These are phyloP conservation scores for Scytalidium sp. DNA, from an alignment of 2,329 filamentous ascomycete species.

Conservation along the genomic window DNA sequence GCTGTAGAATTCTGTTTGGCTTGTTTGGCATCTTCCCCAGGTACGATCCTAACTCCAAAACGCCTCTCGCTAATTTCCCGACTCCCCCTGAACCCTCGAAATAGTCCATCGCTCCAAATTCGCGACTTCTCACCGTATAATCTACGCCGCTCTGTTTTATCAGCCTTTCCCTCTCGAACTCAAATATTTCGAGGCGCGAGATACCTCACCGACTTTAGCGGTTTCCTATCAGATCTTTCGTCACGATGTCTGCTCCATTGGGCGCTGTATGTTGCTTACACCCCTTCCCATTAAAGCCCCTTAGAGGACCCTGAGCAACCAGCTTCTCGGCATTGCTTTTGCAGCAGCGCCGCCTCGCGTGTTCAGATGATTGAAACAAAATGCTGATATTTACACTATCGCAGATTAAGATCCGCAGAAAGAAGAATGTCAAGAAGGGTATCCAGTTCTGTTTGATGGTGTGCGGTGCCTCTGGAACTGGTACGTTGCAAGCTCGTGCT, in stretches of 20 bases:
- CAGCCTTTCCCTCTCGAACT: slow-evolving; percentile 11
- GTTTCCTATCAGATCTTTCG: slow-evolving; percentile 5
- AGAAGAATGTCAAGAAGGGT: slow-evolving; percentile 93
- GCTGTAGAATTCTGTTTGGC: neutral
- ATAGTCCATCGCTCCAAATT: slow-evolving; percentile 13
- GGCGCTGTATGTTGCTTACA: slow-evolving; percentile 44
- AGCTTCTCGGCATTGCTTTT: slow-evolving; percentile 20
- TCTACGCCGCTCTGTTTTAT: slow-evolving; percentile 16
- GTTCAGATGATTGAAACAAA: slow-evolving; percentile 12
- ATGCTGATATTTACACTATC: slow-evolving; percentile 24
- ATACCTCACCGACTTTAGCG: neutral
- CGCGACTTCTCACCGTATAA: slow-evolving; percentile 17
- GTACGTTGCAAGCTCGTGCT: slow-evolving; percentile 51
- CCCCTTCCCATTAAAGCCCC: slow-evolving; percentile 19
- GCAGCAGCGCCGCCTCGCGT: slow-evolving; percentile 20
- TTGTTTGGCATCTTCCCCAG: neutral
- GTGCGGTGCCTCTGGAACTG: slow-evolving; percentile 96
- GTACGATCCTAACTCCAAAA: neutral
- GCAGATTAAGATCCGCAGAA: slow-evolving; percentile 94
- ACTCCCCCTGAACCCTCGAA: slow-evolving; percentile 22
- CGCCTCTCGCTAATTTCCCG: slow-evolving; percentile 16
- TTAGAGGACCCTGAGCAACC: slow-evolving; percentile 25
- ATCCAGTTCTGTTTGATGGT: slow-evolving; percentile 99
- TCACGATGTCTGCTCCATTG: slow-evolving; percentile 49
- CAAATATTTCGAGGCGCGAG: neutral